Percentiles rank a stretch among this genome's conserved stretches.
phyloP scores from a whole-genome alignment of 2,329 filamentous ascomycete genomes.

The Aspergillus pseudoglaucus region DNA sequence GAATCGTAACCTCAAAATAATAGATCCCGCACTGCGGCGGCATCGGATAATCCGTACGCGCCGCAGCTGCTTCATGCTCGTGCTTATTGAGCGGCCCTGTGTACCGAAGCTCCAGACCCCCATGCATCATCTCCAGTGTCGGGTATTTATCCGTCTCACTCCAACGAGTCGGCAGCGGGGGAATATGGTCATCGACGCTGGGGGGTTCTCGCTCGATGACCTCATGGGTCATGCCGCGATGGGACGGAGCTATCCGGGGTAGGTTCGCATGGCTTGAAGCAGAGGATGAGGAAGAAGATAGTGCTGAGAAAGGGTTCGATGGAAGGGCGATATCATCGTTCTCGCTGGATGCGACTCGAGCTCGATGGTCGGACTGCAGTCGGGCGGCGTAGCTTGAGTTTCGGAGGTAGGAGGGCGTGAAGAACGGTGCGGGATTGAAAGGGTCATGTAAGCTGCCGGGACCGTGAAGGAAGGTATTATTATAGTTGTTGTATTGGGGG shows the following conservation, averaged over 20 bases:
- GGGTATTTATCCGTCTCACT: conserved; percentile 68
- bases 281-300: conserved; percentile 34
- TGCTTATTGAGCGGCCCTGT: conserved; percentile 50
- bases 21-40: conserved; percentile 87
- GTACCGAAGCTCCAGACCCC: conserved; percentile 66
- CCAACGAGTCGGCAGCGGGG: conserved; percentile 75
- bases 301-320: background rate
- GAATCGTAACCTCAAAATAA: conserved; percentile 74
- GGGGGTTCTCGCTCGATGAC: conserved; percentile 67
- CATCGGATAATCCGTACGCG: conserved; percentile 80
- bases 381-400: conserved; percentile 71
- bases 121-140: conserved; percentile 65
- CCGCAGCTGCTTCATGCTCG: conserved; percentile 70
- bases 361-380: conserved; percentile 63
- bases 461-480: conserved; percentile 18
- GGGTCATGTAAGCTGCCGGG: conserved; percentile 21
- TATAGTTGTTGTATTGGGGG: conserved; percentile 13
- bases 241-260: conserved; percentile 54
- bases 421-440: conserved; percentile 48
- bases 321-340: conserved; percentile 31
- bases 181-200: conserved; percentile 37
- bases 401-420: conserved; percentile 76
- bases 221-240: conserved; percentile 76
- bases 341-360: conserved; percentile 47
- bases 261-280: conserved; percentile 53